These are phyloP conservation scores for Epichloe baconii DNA, from an alignment of 2,329 filamentous ascomycete genomes.

Conservation along the genomic window DNA sequence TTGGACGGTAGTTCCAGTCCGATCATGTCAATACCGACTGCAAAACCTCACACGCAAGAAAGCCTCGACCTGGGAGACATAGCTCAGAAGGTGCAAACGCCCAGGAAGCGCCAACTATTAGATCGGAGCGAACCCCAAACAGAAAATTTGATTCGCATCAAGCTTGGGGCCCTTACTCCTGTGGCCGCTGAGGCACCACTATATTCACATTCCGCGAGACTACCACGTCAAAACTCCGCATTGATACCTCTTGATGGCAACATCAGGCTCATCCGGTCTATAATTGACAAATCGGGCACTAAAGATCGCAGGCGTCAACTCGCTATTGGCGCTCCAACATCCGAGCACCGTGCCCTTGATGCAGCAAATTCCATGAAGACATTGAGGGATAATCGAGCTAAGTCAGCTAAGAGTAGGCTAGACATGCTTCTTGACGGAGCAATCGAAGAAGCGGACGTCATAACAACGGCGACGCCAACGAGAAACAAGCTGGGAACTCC, in stretches of 20 bases:
- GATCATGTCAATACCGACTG: slow-evolving; percentile 10
- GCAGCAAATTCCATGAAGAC: background rate
- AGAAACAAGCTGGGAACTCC: background rate
- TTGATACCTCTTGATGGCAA: slow-evolving; percentile 27
- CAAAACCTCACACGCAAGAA: slow-evolving; percentile 29
- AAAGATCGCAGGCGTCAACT: slow-evolving; percentile 1
- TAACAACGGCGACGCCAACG: background rate
- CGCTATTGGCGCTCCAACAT: slow-evolving; percentile 6
- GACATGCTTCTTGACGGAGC: slow-evolving; percentile 20
- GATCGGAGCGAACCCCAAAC: slow-evolving; percentile 9
- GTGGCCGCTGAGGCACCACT: background rate
- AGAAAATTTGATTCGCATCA: background rate
- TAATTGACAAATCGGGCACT: slow-evolving; percentile 10
- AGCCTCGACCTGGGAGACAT: slow-evolving; percentile 43
- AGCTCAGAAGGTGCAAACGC: slow-evolving; percentile 20
- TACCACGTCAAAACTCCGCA: slow-evolving; percentile 14
- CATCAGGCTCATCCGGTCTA: slow-evolving; percentile 12
- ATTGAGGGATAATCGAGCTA: background rate
- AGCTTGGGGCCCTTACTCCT: slow-evolving; percentile 1
- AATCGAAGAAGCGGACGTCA: background rate
- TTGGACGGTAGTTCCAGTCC: slow-evolving; percentile 16
- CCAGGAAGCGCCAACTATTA: slow-evolving; percentile 20
- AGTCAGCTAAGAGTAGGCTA: slow-evolving; percentile 17
- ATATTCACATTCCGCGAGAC: background rate
- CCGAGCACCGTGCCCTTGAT: slow-evolving; percentile 33